A percentile compares a stretch with the other conserved stretches of the same genome.
Evolutionary conservation across 495 filamentous ascomycete species (phyloP).

Genomic region (Penicillium daleae): DNA sequence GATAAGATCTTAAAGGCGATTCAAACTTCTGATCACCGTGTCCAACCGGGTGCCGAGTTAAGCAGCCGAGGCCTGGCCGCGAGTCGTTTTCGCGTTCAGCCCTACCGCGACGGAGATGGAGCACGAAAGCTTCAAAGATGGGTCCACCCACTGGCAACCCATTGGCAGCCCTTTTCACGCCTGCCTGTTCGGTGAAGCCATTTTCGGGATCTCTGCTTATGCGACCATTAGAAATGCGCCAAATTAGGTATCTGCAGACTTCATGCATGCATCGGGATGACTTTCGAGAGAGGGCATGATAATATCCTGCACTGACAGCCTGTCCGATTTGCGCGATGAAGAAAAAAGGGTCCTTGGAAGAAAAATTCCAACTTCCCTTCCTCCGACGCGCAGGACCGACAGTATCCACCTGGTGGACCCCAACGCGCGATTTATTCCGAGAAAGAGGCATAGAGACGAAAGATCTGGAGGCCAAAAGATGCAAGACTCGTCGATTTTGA

Average conservation of each 20-base stretch:
- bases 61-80: background rate
- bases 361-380: too few species aligned
- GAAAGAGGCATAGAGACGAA: background rate
- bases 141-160: background rate
- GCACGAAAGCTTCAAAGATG: constrained; percentile 7
- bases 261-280: background rate
- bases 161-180: constrained; percentile 7
- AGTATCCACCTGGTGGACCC: background rate
- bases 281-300: background rate
- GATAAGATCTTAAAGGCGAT: constrained; percentile 22
- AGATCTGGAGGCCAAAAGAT: too few species aligned
- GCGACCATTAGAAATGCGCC: too few species aligned
- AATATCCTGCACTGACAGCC: background rate
- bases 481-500: background rate
- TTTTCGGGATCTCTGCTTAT: background rate
- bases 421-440: background rate
- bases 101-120: constrained; percentile 15
- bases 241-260: background rate
- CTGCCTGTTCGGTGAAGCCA: constrained; percentile 5
- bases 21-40: background rate
- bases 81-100: constrained; percentile 10
- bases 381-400: background rate
- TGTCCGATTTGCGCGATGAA: background rate
- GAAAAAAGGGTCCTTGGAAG: background rate
- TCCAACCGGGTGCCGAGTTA: background rate